Base-by-base conservation (phyloP, 129 eudicot genomes). In the Helichrysum umbraculigerum region DNA sequence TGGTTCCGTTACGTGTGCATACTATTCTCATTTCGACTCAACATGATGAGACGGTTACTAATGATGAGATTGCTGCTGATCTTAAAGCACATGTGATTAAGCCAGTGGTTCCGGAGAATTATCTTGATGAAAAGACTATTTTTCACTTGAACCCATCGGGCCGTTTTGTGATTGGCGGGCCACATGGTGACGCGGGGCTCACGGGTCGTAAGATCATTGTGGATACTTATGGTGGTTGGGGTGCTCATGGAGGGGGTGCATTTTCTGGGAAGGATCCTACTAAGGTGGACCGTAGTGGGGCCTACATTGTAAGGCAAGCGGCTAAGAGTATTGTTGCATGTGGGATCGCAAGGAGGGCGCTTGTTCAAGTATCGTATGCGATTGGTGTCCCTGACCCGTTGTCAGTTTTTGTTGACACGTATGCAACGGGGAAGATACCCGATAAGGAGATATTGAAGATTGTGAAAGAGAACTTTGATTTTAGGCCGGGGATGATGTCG, bases 121-220 rank as follows among this genome's bases (percentile, higher is more conserved):
- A 60, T 21, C 78, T 74, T 60, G 78, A 74, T 7, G 78, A 74
- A 68, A 74, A 74, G 78, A 74, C 78, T 14, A 74, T 74, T 22
- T 74, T 58, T 56, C 70, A 74, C 35, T 64, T 74, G 37, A 74
- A 74, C 60, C 78, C 78, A 5, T 74, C 78, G 20, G 78, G 78
- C 6, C 78, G 78, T 35, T 74, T 74, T 12, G 78, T 74, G 37
- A 74, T 74, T 37, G 78, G 78, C 37, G 78, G 78, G 19, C 78
- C 78, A n/a, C 78, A 74, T 22, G 70, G 78, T 60, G 78, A 74
- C 22, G 78, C 78, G 0, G 78, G 78, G 7, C 70, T 73, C 21
- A 73, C 78, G n/a, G 78, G 78, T 5, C 78, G 78, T 19, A 73
- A 73, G 56, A 74, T 74, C 70, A 74, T 74, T 42, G 67, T 74